A percentile compares a stretch with the other conserved stretches of the same genome.
These are phyloP conservation scores for Tephrocybe sp. DNA, from an alignment of 768 basidiomycete genomes.

Conservation along the genomic window DNA sequence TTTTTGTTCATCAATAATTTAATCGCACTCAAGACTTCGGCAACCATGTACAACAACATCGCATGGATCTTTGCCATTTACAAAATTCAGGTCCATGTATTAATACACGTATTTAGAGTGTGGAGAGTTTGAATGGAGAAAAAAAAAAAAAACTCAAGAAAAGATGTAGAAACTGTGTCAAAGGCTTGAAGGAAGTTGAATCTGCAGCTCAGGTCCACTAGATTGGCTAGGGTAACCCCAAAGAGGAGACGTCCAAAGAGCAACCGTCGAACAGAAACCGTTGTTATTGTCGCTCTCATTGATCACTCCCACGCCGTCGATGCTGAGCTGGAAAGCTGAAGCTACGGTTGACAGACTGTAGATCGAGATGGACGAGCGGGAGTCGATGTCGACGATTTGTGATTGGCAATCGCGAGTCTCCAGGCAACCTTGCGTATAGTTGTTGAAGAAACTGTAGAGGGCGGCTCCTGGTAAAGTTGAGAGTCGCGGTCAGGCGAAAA, in stretches of 20 bases:
- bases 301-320: constrained; percentile 45
- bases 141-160: too few relatives aligned
- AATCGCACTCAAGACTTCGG: too few relatives aligned
- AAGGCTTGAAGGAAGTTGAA: too few relatives aligned
- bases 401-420: constrained; percentile 43
- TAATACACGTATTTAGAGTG: too few relatives aligned
- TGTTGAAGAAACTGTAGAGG: constrained; percentile 71
- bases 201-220: too few relatives aligned
- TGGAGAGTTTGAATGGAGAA: too few relatives aligned
- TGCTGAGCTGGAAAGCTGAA: constrained; percentile 48
- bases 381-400: constrained; percentile 53
- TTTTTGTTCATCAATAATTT: too few relatives aligned
- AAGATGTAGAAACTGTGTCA: too few relatives aligned
- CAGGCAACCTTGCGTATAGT: constrained; percentile 41
- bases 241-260: constrained; percentile 42
- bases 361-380: constrained; percentile 44
- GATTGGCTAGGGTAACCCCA: too few relatives aligned
- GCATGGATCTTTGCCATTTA: too few relatives aligned
- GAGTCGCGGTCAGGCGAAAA: neutral
- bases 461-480: constrained; percentile 23
- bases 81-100: too few relatives aligned
- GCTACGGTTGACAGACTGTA: constrained; percentile 63
- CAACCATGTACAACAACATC: too few relatives aligned
- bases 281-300: constrained; percentile 48
- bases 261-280: constrained; percentile 55